Conservation (phyloP, 192 early-diverging fungal species). For the Mortierella alpina region DNA sequence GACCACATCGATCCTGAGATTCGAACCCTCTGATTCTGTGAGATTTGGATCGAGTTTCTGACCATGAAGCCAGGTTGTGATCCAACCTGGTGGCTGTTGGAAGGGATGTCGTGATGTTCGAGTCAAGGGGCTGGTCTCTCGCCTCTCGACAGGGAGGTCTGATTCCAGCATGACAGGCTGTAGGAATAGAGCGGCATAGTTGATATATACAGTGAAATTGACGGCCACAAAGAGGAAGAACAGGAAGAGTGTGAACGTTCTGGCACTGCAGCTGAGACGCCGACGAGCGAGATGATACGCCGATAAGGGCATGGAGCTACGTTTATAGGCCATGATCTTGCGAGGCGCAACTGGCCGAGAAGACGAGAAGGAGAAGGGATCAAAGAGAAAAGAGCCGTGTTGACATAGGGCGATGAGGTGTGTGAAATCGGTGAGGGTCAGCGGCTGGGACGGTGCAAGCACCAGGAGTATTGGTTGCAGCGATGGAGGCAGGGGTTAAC, state of each 20-base stretch:
- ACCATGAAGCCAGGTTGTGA: slow-evolving; percentile 3
- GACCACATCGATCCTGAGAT: slow-evolving; percentile 41
- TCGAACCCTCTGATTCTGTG: slow-evolving; percentile 5
- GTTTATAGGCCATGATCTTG: background rate
- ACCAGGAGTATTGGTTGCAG: too few species aligned
- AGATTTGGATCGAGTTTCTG: slow-evolving; percentile 5
- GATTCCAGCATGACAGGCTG: background rate
- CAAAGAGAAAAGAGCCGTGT: too few species aligned
- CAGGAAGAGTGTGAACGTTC: slow-evolving; percentile 5
- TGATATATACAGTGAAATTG: slow-evolving; percentile 33
- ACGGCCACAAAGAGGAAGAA: slow-evolving; percentile 30
- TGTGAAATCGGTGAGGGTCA: too few species aligned
- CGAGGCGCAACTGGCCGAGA: background rate
- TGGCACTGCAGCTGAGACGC: background rate
- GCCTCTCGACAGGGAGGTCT: background rate
- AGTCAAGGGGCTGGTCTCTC: slow-evolving; percentile 14
- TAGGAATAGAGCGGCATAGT: slow-evolving; percentile 1
- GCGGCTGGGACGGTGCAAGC: too few species aligned
- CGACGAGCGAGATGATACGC: slow-evolving; percentile 4
- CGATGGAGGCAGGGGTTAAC: background rate
- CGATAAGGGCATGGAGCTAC: background rate
- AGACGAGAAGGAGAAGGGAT: background rate
- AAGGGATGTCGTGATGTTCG: slow-evolving; percentile 14
- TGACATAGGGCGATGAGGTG: too few species aligned
- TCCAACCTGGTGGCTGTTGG: slow-evolving; percentile 14